Percentiles rank a stretch among this genome's conserved stretches.
Conservation (phyloP, 129 eudicot genomes). For the Flaveria linearis region DNA sequence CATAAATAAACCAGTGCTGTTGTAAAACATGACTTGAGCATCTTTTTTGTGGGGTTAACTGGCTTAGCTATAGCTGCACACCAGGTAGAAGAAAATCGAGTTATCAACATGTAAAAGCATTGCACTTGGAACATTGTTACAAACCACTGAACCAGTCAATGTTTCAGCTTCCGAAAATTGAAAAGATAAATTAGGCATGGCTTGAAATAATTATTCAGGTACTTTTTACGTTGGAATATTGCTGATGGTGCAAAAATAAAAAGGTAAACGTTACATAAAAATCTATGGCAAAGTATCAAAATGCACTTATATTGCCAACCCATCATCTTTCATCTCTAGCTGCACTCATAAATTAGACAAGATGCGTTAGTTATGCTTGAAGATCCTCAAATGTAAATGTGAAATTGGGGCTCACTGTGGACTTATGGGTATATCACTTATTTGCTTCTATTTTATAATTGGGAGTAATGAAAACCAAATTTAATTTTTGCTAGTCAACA, state of each 20-base stretch:
- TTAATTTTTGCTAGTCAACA: too few species aligned
- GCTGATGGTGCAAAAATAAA: neutral
- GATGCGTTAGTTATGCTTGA: neutral
- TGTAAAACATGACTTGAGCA: conserved; percentile 2
- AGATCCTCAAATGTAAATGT: neutral
- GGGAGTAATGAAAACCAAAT: too few species aligned
- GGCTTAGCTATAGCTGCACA: conserved; percentile 6
- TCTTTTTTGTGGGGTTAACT: conserved; percentile 5
- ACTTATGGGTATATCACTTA: neutral
- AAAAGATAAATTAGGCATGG: neutral
- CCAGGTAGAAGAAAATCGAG: neutral
- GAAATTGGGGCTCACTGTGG: neutral
- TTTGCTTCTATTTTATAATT: neutral
- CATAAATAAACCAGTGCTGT: neutral
- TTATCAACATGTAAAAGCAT: conserved; percentile 6
- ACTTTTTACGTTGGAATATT: neutral
- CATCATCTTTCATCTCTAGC: neutral
- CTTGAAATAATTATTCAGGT: neutral
- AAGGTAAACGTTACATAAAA: neutral
- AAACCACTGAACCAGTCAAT: neutral
- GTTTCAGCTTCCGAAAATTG: neutral
- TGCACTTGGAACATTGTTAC: conserved; percentile 10
- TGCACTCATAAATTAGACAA: neutral
- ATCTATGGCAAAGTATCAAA: neutral
- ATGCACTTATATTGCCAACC: neutral